Percentiles rank a stretch among this genome's conserved stretches.
phyloP scores from a whole-genome alignment of 2,329 filamentous ascomycete species.

The Fusarium pseudoanthophilum region DNA sequence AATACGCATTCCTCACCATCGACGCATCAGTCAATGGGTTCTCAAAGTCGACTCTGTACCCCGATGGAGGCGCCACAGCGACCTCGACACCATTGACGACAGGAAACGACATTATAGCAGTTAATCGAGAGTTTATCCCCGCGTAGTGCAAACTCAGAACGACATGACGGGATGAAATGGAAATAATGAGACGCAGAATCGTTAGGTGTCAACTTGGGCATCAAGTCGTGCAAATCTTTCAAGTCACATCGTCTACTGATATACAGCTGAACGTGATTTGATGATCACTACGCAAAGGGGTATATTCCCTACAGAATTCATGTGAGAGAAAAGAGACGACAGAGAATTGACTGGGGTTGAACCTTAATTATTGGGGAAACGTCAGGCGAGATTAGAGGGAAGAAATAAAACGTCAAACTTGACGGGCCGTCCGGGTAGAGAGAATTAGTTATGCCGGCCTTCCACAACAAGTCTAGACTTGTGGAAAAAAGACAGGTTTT shows the following conservation, averaged over 20 bases:
- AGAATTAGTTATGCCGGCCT: neutral
- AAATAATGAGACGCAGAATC: neutral
- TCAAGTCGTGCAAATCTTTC: neutral
- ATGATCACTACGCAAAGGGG: neutral
- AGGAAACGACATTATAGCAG: slow-evolving; percentile 7
- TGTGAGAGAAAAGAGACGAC: neutral
- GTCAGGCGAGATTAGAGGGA: neutral
- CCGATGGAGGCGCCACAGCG: neutral
- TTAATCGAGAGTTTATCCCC: neutral
- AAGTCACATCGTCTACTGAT: neutral
- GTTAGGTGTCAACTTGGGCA: slow-evolving; percentile 5
- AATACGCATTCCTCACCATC: slow-evolving; percentile 19
- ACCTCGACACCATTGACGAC: slow-evolving; percentile 10
- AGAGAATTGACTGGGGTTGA: neutral
- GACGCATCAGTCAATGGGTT: neutral
- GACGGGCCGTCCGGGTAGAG: neutral
- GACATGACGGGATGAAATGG: neutral
- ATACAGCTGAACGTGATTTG: neutral
- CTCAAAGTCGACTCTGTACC: slow-evolving; percentile 1
- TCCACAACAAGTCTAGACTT: neutral
- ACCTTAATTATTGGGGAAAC: neutral
- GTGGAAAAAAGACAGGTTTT: no score
- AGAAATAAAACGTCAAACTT: neutral
- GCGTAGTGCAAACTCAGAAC: neutral
- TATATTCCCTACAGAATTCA: neutral